Evolutionary conservation across 495 filamentous ascomycete species (phyloP).

Genomic region (Saxophila tyrrhenica): DNA sequence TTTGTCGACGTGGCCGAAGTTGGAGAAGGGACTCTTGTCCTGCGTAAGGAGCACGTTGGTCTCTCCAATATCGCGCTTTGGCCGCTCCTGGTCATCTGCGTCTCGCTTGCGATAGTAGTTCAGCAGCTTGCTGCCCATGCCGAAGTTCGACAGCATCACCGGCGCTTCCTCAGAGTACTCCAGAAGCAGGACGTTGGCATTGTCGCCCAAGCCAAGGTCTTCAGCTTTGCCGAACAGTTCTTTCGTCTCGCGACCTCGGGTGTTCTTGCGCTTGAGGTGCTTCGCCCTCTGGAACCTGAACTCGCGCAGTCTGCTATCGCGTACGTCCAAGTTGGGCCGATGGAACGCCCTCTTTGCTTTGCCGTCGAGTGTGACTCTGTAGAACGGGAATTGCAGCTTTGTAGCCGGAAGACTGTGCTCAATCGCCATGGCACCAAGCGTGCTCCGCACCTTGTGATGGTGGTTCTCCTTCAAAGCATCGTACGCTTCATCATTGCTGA

Average conservation of each 20-base stretch:
- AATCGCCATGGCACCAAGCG: constrained; percentile 68
- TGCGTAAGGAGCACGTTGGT: constrained; percentile 75
- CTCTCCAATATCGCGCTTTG: constrained; percentile 74
- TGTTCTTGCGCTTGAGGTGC: constrained; percentile 69
- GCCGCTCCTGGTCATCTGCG: constrained; percentile 60
- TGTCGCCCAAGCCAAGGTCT: constrained; percentile 75
- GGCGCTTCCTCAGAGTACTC: constrained; percentile 96
- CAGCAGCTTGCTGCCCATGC: constrained; percentile 89
- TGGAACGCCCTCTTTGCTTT: constrained; percentile 84
- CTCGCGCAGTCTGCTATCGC: constrained; percentile 28
- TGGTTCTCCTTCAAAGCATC: constrained; percentile 92
- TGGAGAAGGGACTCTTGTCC: constrained; percentile 88
- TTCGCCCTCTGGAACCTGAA: constrained; percentile 49
- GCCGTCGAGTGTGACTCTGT: constrained; percentile 69
- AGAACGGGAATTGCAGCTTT: constrained; percentile 86
- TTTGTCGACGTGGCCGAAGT: constrained; percentile 84
- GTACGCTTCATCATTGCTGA: constrained; percentile 92
- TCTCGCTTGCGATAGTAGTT: constrained; percentile 92
- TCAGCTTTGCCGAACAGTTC: constrained; percentile 62
- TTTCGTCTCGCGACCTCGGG: constrained; percentile 62
- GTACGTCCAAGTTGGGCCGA: constrained; percentile 58
- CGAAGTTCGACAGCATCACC: constrained; percentile 82
- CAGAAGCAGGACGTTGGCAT: constrained; percentile 70
- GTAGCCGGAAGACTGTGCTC: constrained; percentile 88
- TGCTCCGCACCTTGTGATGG: constrained; percentile 87